Conservation (phyloP, 768 basidiomycete genomes). For the Mycena galopus region DNA sequence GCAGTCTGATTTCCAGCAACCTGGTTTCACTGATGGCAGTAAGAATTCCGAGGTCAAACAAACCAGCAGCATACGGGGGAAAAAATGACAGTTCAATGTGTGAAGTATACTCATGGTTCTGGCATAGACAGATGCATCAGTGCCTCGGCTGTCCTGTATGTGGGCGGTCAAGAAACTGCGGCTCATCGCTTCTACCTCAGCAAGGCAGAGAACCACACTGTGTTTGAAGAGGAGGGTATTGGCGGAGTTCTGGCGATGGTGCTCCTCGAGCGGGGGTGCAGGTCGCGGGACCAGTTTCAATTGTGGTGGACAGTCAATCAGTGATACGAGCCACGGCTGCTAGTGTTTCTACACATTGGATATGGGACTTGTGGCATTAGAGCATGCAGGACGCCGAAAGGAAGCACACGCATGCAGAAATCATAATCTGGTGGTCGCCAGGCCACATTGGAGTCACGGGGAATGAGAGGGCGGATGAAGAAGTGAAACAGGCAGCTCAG, state of each 20-base stretch:
- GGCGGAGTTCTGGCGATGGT: conserved; percentile 34
- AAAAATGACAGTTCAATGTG: too few relatives aligned
- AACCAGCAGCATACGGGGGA: too few relatives aligned
- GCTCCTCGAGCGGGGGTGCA: conserved; percentile 3
- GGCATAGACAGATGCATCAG: conserved; percentile 36
- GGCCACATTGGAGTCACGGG: conserved; percentile 37
- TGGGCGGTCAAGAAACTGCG: background rate
- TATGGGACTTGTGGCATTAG: conserved; percentile 9
- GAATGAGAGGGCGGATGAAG: conserved; percentile 39
- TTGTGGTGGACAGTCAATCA: conserved; percentile 41
- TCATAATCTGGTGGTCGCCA: conserved; percentile 37
- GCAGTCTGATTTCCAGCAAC: too few relatives aligned
- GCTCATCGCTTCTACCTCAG: conserved; percentile 25
- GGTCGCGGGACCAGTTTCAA: background rate
- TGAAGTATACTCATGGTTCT: conserved; percentile 42
- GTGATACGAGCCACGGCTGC: conserved; percentile 19
- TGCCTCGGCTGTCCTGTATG: conserved; percentile 37
- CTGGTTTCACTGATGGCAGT: too few relatives aligned
- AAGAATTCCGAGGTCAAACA: too few relatives aligned
- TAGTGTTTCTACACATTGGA: background rate
- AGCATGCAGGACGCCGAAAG: background rate
- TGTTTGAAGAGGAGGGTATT: conserved; percentile 42
- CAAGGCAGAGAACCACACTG: conserved; percentile 32
- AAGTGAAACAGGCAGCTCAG: conserved; percentile 36
- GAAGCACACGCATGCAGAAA: background rate